Percentiles rank a stretch among this genome's conserved stretches.
These are phyloP conservation scores for Tuber indicum DNA, from an alignment of 495 filamentous ascomycete genomes.

Conservation along the genomic window DNA sequence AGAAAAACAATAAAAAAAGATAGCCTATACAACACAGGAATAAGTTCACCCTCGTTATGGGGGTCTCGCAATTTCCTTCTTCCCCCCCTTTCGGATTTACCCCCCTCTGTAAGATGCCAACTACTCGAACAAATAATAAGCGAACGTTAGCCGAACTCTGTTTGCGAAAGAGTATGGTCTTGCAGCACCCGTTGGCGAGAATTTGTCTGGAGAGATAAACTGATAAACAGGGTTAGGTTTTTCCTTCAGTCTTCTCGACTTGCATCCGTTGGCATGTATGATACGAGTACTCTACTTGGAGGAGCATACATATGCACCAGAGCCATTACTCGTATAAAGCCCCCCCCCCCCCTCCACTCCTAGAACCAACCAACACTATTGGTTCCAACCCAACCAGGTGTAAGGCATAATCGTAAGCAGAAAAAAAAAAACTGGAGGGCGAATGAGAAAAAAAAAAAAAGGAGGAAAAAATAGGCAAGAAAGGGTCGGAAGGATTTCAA, in stretches of 20 bases:
- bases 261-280: slow-evolving; percentile 2
- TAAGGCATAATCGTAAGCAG: background rate
- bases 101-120: background rate
- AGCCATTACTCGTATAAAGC: background rate
- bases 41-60: background rate
- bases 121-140: background rate
- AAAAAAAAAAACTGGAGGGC: background rate
- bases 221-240: slow-evolving; percentile 5
- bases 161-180: background rate
- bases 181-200: background rate
- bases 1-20: background rate
- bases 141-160: background rate
- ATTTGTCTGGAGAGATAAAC: background rate
- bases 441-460: background rate
- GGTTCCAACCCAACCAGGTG: background rate
- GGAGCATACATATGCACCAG: background rate
- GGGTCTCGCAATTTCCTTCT: background rate
- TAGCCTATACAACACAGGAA: background rate
- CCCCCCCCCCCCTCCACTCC: background rate
- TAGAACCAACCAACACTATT: background rate
- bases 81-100: background rate
- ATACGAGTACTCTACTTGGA: background rate
- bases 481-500: background rate
- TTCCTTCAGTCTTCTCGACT: background rate
- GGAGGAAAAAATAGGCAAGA: background rate